Evolutionary conservation across 2,329 filamentous ascomycete genomes (phyloP).

Genomic region (Fusarium agapanthi): DNA sequence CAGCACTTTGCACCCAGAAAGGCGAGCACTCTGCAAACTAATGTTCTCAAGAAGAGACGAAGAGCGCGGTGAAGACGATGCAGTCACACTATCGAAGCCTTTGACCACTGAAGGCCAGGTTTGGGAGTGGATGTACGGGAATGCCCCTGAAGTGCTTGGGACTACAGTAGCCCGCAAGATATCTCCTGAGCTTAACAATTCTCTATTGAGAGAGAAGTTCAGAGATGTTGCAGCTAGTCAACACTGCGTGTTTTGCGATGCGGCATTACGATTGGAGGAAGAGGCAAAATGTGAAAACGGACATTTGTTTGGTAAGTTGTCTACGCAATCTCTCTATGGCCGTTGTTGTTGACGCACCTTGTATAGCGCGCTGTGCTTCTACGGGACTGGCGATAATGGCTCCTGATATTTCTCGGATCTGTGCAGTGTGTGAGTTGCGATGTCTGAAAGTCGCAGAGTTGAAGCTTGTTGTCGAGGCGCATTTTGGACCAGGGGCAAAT

Average conservation of each 20-base stretch:
- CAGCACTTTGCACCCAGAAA: conserved; percentile 58
- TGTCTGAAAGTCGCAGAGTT: conserved; percentile 58
- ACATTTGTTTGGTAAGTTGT: conserved; percentile 52
- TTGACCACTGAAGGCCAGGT: conserved; percentile 61
- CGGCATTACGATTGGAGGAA: conserved; percentile 44
- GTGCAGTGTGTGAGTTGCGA: conserved; percentile 63
- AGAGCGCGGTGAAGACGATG: conserved; percentile 4
- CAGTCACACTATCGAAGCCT: conserved; percentile 4
- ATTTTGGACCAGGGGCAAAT: conserved; percentile 41
- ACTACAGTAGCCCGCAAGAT: conserved; percentile 42
- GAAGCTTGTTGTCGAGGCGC: conserved; percentile 43
- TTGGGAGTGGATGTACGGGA: conserved; percentile 69
- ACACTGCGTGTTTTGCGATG: conserved; percentile 59
- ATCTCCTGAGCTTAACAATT: conserved; percentile 23
- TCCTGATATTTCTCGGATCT: conserved; percentile 62
- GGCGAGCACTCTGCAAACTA: conserved; percentile 49
- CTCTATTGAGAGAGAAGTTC: conserved; percentile 51
- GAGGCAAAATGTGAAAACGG: conserved; percentile 52
- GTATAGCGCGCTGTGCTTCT: conserved; percentile 60
- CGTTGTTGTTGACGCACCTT: neutral
- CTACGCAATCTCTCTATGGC: neutral
- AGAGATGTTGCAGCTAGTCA: conserved; percentile 47
- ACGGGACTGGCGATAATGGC: conserved; percentile 64
- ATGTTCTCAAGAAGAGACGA: conserved; percentile 48
- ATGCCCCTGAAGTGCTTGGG: conserved; percentile 56